Base-by-base conservation (phyloP, 2,329 filamentous ascomycete species). In the Stagonosporopsis tanaceti region DNA sequence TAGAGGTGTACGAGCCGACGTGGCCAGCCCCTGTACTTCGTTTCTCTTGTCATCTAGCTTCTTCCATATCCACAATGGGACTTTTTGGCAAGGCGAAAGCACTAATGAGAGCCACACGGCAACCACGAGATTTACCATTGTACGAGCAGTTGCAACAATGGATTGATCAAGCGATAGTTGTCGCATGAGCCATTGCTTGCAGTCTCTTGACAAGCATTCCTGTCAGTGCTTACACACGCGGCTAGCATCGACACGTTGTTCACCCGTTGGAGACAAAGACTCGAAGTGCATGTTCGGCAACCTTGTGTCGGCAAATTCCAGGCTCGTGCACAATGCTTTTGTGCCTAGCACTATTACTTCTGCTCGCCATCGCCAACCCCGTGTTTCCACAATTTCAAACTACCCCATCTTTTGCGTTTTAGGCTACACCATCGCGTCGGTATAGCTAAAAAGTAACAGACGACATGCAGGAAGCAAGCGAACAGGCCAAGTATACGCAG, bases 61-160 rank as follows among this genome's bases (percentile, higher is more conserved):
- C 44, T 48, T 53, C 44, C 17, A 52, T 15, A 20, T 52, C 42
- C 37, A 34, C 48, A 45, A 25, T 25, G 42, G 44, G 25, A 52
- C 34, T 25, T 25, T 24, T 28, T 7, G 41, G 22, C 44, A 35
- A 42, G 38, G 42, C 37, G 47, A 42, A 38, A 52, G 48, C 45
- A 34, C 50, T 53, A 45, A 14, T 24, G 27, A 6, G 45, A 53
- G 50, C 54, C 54, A 53, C 50, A 53, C 48, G 39, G 54, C 54
- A 50, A 57, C 48, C 20, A 45, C 45, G 54, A 53, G 30, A 24
- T 27, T 34, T 39, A 44, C 39, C 35, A 44, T 50, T 41, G 28
- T 48, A 46, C 39, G 44, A 45, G 32, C 8, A 44, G 11, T 40
- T 27, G 32, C 54, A 40, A 20, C 2, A 47, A 27, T 14, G 48